Evolutionary conservation across 2,329 filamentous ascomycete species (phyloP), one percentile per base, ranked within the genome.

Genomic region (Phialophora chinensis): DNA sequence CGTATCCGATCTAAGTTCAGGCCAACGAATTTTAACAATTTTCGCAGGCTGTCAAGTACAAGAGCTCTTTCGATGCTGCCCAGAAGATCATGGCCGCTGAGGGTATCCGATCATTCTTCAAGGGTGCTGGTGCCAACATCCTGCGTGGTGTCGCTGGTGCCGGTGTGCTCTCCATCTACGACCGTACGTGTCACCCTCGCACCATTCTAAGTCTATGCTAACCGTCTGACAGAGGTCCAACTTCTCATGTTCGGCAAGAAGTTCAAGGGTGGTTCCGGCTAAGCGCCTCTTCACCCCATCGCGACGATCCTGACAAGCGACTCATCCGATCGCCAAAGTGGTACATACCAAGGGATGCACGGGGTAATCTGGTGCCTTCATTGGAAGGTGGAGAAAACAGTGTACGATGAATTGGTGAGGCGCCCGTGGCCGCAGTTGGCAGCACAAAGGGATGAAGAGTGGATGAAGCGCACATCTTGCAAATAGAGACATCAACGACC

Each of bases 91-190:
- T 98, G 79, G 93, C 93, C 86, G 92, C 82, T 86, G 95, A 98
- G 88, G 95, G 95, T 89, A 86, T 96, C 85, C 91, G 89, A 87
- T 99, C 95, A 79, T 94, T 99, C 85, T 99, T 99, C 93, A 99
- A 99, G 92, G 95, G 95, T 93, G 95, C 95, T 82, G 95, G 95
- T 92, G 95, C 95, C 90, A 99, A 99, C 92, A 99, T 99, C 81
- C 95, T 99, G 87, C 95, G 95, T 97, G 96, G 95, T 97, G 95
- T 99, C 81, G 95, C 95, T 81, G 96, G 95, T 92, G 95, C 95
- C 87, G 95, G 95, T 99, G 95, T 99, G 82, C 89, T 99, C 83
- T 99, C 95, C 84, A 97, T 99, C 92, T 99, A 99, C 87, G 95
- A 99, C 84, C 94, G 98, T 72, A 70, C 57, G 71, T 72, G 10